A percentile compares a stretch with the other conserved stretches of the same genome.
Conservation (phyloP, 352 stramenopile genomes). For the Phytopythium delawarense region DNA sequence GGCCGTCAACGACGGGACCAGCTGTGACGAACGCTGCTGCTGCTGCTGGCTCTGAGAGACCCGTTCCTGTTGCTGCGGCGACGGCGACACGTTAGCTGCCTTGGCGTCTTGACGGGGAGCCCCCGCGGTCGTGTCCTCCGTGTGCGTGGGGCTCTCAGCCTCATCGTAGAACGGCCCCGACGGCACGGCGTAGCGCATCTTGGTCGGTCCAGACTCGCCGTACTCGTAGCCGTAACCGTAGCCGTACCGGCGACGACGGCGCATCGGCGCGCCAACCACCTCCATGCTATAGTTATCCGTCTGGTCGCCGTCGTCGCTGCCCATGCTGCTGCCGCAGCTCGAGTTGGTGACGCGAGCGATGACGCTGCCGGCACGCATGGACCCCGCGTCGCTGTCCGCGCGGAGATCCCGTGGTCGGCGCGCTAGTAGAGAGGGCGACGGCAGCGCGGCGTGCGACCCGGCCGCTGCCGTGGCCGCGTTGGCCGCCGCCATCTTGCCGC, state of each 20-base stretch:
- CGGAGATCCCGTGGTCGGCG: background rate
- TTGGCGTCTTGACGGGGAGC: background rate
- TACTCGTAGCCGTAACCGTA: slow-evolving; percentile 9
- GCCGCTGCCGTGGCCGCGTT: background rate
- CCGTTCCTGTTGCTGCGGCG: background rate
- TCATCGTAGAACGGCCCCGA: background rate
- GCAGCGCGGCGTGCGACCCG: background rate
- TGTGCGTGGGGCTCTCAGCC: background rate
- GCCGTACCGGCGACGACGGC: slow-evolving; percentile 2
- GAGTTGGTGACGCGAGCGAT: slow-evolving; percentile 5
- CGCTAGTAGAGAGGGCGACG: background rate
- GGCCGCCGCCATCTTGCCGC: slow-evolving; percentile 1
- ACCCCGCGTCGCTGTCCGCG: background rate
- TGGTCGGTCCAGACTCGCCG: background rate
- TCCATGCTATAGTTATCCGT: background rate
- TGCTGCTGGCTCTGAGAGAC: background rate
- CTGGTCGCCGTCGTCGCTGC: background rate
- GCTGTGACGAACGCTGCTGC: background rate
- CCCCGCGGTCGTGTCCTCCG: background rate
- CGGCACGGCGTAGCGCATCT: slow-evolving; percentile 6
- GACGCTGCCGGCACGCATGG: background rate
- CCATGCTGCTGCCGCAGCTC: background rate
- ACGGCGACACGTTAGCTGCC: background rate
- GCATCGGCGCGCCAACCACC: background rate
- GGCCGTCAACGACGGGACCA: background rate